Conservation (phyloP, 2,329 filamentous ascomycete genomes). For the Apiospora malaysiana region DNA sequence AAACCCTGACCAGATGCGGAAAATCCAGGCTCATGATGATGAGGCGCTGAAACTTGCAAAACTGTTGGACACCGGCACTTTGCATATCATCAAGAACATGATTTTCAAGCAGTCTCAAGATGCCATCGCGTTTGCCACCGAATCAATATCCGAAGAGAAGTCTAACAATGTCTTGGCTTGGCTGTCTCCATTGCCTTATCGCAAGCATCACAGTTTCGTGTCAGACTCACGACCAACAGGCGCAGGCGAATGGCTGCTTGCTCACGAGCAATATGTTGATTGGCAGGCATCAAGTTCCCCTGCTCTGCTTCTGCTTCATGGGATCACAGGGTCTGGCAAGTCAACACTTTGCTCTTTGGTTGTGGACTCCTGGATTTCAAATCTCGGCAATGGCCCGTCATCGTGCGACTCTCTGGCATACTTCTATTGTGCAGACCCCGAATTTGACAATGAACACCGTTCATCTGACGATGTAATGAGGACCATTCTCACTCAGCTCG, state of each 20-base stretch:
- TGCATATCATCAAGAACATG: not conserved
- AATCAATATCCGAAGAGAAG: not conserved
- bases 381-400: not conserved
- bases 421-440: not conserved
- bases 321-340: not conserved
- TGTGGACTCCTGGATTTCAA: not conserved
- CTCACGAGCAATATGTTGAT: not conserved
- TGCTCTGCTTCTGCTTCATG: not conserved
- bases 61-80: not conserved
- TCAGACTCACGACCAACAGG: not conserved
- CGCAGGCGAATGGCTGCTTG: not conserved
- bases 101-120: not conserved
- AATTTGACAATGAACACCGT: not conserved
- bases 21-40: not conserved
- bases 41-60: not conserved
- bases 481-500: not conserved
- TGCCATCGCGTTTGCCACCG: too few species aligned
- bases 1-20: not conserved
- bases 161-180: not conserved
- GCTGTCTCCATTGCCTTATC: not conserved
- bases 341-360: not conserved
- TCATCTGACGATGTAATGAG: not conserved
- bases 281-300: not conserved
- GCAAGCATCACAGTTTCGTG: not conserved
- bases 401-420: not conserved